Conservation (phyloP, 1,284 basidiomycete species). For the Rhodotorula mucilaginosa region DNA sequence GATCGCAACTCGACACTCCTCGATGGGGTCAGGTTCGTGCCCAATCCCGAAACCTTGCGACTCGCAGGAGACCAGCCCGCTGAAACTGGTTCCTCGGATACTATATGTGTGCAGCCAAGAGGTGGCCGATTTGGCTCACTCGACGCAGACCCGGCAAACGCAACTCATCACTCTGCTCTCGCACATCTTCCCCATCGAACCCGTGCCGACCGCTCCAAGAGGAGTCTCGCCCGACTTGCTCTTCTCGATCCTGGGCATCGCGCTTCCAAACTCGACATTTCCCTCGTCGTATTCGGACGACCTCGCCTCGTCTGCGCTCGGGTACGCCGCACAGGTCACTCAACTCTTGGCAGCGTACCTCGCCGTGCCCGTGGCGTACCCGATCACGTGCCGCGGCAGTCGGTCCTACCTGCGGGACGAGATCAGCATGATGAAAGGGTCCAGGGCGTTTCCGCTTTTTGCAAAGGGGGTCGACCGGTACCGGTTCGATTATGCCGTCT, state of each 20-base stretch:
- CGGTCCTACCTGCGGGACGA: conserved; percentile 82
- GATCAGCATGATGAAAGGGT: conserved; percentile 89
- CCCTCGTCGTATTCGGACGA: conserved; percentile 58
- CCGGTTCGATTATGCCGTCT: conserved; percentile 96
- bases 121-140: conserved; percentile 8
- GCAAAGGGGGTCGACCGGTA: conserved; percentile 92
- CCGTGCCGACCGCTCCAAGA: conserved; percentile 50
- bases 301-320: conserved; percentile 58
- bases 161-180: conserved; percentile 65
- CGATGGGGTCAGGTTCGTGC: not conserved
- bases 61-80: not conserved
- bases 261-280: conserved; percentile 71
- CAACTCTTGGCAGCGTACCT: conserved; percentile 76
- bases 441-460: conserved; percentile 91
- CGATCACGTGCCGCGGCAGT: conserved; percentile 82
- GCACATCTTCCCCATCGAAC: conserved; percentile 80
- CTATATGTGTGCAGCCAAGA: not conserved
- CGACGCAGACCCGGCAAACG: conserved; percentile 43
- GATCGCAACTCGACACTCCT: not conserved
- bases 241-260: conserved; percentile 76
- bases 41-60: not conserved
- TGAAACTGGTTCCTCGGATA: not conserved
- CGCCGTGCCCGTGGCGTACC: conserved; percentile 75
- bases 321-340: conserved; percentile 79
- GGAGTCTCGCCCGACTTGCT: conserved; percentile 26